Percentiles rank a stretch among this genome's conserved stretches.
These are phyloP conservation scores for Chimonanthus salicifolius DNA, from an alignment of 164 flowering plant species.

Conservation along the genomic window DNA sequence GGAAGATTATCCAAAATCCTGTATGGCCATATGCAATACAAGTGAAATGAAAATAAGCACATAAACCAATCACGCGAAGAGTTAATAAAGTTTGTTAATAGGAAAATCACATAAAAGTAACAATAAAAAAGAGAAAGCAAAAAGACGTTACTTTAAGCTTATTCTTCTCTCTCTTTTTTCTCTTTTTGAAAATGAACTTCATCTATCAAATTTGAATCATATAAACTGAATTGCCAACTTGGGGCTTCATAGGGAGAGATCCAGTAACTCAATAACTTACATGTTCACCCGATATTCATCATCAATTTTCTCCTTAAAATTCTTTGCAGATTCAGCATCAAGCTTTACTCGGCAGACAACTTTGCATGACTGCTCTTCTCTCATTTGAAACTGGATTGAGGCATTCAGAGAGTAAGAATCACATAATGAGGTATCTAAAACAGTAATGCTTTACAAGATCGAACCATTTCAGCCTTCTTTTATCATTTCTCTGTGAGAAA, in stretches of 20 bases:
- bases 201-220: background rate
- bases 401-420: slow-evolving; percentile 1
- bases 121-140: background rate
- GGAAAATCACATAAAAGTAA: background rate
- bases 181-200: background rate
- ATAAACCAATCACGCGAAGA: background rate
- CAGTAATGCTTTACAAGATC: background rate
- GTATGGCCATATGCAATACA: background rate
- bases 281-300: slow-evolving; percentile 62
- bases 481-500: background rate
- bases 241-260: background rate
- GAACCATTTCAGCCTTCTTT: background rate
- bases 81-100: background rate
- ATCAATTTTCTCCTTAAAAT: slow-evolving; percentile 55
- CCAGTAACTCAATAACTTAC: slow-evolving; percentile 22
- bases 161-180: background rate
- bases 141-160: no score
- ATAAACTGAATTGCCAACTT: background rate
- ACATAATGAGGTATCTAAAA: background rate
- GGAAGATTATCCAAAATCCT: slow-evolving; percentile 89
- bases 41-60: background rate
- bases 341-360: slow-evolving; percentile 40
- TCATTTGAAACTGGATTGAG: slow-evolving; percentile 45
- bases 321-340: slow-evolving; percentile 46
- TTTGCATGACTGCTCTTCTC: slow-evolving; percentile 43